These are phyloP conservation scores for Pezicula carpinea DNA, from an alignment of 2,329 filamentous ascomycete species.

Conservation along the genomic window DNA sequence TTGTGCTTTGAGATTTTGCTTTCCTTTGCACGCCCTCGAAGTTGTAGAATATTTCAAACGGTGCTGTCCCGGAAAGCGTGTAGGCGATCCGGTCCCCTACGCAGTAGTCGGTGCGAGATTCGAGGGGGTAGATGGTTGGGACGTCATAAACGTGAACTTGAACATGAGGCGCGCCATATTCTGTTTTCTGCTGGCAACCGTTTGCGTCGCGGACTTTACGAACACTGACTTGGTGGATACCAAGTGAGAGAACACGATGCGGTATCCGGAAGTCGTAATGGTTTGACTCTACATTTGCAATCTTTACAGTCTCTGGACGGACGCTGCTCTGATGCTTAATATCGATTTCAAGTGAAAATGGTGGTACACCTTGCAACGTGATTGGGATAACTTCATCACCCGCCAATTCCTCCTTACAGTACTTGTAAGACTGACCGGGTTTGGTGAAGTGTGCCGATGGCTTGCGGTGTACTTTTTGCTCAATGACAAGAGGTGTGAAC, in stretches of 20 bases:
- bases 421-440: slow-evolving; percentile 91
- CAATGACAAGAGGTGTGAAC: slow-evolving; percentile 63
- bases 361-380: slow-evolving; percentile 73
- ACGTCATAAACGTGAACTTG: slow-evolving; percentile 92
- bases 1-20: slow-evolving; percentile 73
- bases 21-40: slow-evolving; percentile 77
- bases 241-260: slow-evolving; percentile 76
- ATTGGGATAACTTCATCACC: slow-evolving; percentile 87
- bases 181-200: slow-evolving; percentile 77
- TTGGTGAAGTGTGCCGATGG: slow-evolving; percentile 79
- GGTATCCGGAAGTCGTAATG: slow-evolving; percentile 80
- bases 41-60: slow-evolving; percentile 88
- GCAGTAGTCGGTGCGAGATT: slow-evolving; percentile 83
- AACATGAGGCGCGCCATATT: slow-evolving; percentile 68
- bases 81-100: slow-evolving; percentile 94
- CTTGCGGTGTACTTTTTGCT: slow-evolving; percentile 79
- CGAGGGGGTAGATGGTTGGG: slow-evolving; percentile 82
- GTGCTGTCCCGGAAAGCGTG: slow-evolving; percentile 82
- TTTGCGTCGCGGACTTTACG: slow-evolving; percentile 83
- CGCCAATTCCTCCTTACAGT: slow-evolving; percentile 79
- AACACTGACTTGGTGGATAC: slow-evolving; percentile 85
- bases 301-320: slow-evolving; percentile 74
- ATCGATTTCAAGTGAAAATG: slow-evolving; percentile 87
- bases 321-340: slow-evolving; percentile 85
- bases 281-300: slow-evolving; percentile 72